Base-by-base conservation (phyloP, 2,329 filamentous ascomycete species). In the Nakataea oryzae region DNA sequence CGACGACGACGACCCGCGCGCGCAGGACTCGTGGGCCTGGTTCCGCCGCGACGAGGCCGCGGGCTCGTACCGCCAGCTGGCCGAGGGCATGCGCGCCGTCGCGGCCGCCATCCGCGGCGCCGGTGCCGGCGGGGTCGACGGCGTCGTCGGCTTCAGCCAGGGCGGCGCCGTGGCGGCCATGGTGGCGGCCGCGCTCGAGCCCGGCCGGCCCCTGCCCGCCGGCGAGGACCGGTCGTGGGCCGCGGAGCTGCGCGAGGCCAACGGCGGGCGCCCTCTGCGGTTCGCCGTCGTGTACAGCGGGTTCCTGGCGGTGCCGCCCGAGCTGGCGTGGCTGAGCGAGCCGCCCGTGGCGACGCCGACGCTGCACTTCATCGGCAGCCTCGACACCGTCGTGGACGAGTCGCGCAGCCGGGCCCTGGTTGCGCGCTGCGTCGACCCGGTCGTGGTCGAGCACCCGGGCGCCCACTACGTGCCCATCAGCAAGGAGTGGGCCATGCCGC, bases 341-440 rank as follows among this genome's bases (percentile, higher is more conserved):
- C 91, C 90, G 21, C 81, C 82, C 71, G 87, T 97, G 63, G 73
- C 71, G 65, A 96, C 93, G 64, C 90, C 91, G 0, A 85, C 89
- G 65, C 72, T 96, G 74, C 91, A 96, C 76, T 88, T 92, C 67
- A 73, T 96, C 29, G 93, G 93, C 1, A 88, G 86, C 61, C 77
- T 96, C 67, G 93, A 97, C 76, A 91, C 88, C 3, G 90, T 97
- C 0, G 93, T 97, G 0, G 90, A 92, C 34, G 93, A 97, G 77
- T 74, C 75, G 61, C 79, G 90, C 69, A 90, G 85, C 72, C 78
- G 83, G 68, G 82, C 78, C 27, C 74, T 97, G 63, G 80, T 89
- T 3, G 86, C 91, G 28, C 79, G 81, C 58, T 91, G 86, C 72
- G 78, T 74, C 30, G 80, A 79, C 32, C 79, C 80, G 0, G 57